Percentiles rank a stretch among this genome's conserved stretches.
Conservation (phyloP, 805 yeast genomes). For the Starmerella etchellsii region DNA sequence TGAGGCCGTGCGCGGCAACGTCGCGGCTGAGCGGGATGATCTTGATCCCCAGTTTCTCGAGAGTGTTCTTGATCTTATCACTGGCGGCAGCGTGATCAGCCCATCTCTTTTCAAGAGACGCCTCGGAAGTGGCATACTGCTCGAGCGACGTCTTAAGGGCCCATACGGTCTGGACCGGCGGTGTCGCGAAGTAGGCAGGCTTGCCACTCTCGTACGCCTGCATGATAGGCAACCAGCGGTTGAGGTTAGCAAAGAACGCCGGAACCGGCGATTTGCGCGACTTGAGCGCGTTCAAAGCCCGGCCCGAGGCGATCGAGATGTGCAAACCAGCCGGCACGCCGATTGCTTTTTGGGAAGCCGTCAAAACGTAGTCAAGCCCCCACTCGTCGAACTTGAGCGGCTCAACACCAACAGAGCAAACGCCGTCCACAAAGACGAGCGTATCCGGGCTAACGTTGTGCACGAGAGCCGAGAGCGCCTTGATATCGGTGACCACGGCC, state of each 20-base stretch:
- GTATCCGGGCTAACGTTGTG: conserved; percentile 62
- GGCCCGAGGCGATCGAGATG: conserved; percentile 56
- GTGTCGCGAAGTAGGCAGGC: conserved; percentile 88
- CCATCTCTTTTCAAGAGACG: conserved; percentile 46
- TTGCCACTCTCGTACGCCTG: conserved; percentile 68
- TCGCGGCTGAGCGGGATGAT: conserved; percentile 47
- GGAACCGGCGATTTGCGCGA: conserved; percentile 33
- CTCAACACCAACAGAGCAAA: conserved; percentile 88
- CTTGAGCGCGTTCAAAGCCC: conserved; percentile 59
- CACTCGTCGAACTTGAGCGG: conserved; percentile 71
- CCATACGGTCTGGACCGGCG: conserved; percentile 77
- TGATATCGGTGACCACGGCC: conserved; percentile 71
- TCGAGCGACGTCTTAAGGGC: conserved; percentile 66
- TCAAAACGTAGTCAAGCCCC: conserved; percentile 77
- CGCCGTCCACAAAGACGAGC: conserved; percentile 80
- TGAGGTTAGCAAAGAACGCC: conserved; percentile 56
- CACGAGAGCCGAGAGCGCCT: conserved; percentile 47
- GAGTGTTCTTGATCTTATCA: conserved; percentile 46
- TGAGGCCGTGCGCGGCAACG: conserved; percentile 75
- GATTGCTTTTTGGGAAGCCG: conserved; percentile 91
- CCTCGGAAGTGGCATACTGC: conserved; percentile 38
- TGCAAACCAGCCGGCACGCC: conserved; percentile 92
- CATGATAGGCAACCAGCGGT: conserved; percentile 84
- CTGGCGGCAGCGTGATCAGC: conserved; percentile 51
- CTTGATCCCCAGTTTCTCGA: conserved; percentile 50